phyloP scores from a whole-genome alignment of 2,329 filamentous ascomycete species.

The Calonectria pseudoturangicola region DNA sequence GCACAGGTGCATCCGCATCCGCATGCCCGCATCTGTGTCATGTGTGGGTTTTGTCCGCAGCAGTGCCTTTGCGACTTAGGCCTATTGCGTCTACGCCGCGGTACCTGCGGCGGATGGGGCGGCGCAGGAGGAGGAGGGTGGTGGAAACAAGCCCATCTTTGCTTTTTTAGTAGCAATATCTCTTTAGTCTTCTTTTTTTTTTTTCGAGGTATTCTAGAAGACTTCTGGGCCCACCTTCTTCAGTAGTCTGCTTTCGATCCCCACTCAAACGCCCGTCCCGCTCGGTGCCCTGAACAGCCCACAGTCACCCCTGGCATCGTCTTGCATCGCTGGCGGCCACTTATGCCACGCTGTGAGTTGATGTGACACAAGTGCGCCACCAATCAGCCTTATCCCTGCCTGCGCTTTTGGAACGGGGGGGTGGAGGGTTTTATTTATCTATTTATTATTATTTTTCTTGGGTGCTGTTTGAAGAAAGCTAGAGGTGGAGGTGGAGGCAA shows the following conservation, averaged over 20 bases:
- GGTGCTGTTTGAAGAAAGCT: slow-evolving; percentile 29
- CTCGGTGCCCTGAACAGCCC: slow-evolving; percentile 37
- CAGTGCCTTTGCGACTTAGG: neutral
- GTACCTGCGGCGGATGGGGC: slow-evolving; percentile 25
- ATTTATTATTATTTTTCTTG: slow-evolving; percentile 28
- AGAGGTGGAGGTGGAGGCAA: neutral
- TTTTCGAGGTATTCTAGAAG: slow-evolving; percentile 49
- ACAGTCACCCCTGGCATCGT: slow-evolving; percentile 22
- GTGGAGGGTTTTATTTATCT: no score
- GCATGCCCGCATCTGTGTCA: slow-evolving; percentile 3
- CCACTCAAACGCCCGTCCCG: slow-evolving; percentile 30
- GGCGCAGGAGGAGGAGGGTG: neutral
- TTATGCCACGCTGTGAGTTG: slow-evolving; percentile 46
- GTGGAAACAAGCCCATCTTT: slow-evolving; percentile 35
- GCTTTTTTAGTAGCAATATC: slow-evolving; percentile 23
- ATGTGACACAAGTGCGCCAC: slow-evolving; percentile 32
- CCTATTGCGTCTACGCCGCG: slow-evolving; percentile 16
- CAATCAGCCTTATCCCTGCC: slow-evolving; percentile 43
- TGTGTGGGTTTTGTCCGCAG: slow-evolving; percentile 12
- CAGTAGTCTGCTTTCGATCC: slow-evolving; percentile 20
- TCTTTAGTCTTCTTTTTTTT: neutral
- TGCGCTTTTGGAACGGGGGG: neutral
- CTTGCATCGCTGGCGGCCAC: slow-evolving; percentile 37
- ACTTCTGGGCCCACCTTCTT: slow-evolving; percentile 45
- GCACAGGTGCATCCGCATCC: slow-evolving; percentile 7